Conservation (phyloP, 768 basidiomycete genomes). For the Sarcodon aspratus region DNA sequence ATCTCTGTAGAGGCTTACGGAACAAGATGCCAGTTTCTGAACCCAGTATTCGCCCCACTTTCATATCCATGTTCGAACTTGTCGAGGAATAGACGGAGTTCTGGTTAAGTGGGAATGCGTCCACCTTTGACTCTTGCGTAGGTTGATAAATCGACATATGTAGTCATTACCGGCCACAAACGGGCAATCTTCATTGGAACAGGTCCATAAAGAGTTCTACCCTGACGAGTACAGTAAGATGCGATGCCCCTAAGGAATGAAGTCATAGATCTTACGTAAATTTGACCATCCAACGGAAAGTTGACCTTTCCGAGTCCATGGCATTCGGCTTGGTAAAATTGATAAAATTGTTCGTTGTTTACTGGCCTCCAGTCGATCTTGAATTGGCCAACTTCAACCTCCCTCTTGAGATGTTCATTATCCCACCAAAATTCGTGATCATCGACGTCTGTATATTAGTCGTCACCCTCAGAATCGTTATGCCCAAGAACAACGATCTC, state of each 20-base stretch:
- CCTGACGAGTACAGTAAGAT: slow-evolving; percentile 20
- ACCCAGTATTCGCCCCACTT: slow-evolving; percentile 74
- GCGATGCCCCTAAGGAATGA: neutral
- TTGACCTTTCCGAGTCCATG: slow-evolving; percentile 34
- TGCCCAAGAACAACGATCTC: slow-evolving; percentile 61
- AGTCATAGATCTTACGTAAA: slow-evolving; percentile 27
- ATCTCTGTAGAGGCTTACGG: slow-evolving; percentile 45
- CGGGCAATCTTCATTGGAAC: slow-evolving; percentile 64
- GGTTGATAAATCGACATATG: slow-evolving; percentile 64
- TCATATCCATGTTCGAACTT: slow-evolving; percentile 65
- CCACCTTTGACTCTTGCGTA: slow-evolving; percentile 86
- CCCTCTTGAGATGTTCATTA: slow-evolving; percentile 69
- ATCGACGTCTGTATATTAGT: slow-evolving; percentile 31
- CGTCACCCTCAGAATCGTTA: slow-evolving; percentile 70
- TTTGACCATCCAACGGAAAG: slow-evolving; percentile 66
- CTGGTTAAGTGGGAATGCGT: slow-evolving; percentile 82
- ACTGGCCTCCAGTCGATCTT: slow-evolving; percentile 78
- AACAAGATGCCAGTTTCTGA: slow-evolving; percentile 88
- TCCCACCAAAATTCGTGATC: slow-evolving; percentile 89
- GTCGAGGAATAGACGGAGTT: slow-evolving; percentile 71
- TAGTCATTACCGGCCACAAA: slow-evolving; percentile 80
- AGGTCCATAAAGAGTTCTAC: slow-evolving; percentile 83
- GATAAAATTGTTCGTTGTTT: slow-evolving; percentile 78
- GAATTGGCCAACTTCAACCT: slow-evolving; percentile 55
- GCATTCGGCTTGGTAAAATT: slow-evolving; percentile 40